Evolutionary conservation across 1,139 yeast genomes (phyloP).

Genomic region (Candida labiduridarum): DNA sequence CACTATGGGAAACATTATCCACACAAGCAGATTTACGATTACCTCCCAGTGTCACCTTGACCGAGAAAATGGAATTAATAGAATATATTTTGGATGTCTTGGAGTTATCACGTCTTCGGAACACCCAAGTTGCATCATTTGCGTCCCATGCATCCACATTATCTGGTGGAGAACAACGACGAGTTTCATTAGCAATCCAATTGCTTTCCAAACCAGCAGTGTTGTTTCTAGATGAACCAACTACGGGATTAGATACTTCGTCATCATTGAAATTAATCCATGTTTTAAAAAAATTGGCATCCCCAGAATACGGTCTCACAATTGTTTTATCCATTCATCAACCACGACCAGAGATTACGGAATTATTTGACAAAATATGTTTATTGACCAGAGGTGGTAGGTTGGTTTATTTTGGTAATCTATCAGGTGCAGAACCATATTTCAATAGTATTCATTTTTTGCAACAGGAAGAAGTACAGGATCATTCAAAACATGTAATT

Average conservation of each 20-base stretch:
- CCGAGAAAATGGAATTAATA: slow-evolving; percentile 52
- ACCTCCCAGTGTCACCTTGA: slow-evolving; percentile 39
- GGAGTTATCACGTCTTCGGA: slow-evolving; percentile 62
- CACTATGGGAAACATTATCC: slow-evolving; percentile 68
- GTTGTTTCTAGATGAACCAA: slow-evolving; percentile 83
- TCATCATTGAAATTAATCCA: slow-evolving; percentile 70
- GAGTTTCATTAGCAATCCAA: slow-evolving; percentile 80
- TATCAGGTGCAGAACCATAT: slow-evolving; percentile 48
- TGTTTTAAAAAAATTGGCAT: slow-evolving; percentile 56
- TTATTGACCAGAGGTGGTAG: slow-evolving; percentile 73
- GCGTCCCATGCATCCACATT: slow-evolving; percentile 46
- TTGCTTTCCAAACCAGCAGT: slow-evolving; percentile 75
- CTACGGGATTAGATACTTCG: slow-evolving; percentile 84
- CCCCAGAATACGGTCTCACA: slow-evolving; percentile 62
- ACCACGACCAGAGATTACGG: slow-evolving; percentile 75
- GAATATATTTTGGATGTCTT: slow-evolving; percentile 59
- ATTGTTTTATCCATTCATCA: slow-evolving; percentile 80
- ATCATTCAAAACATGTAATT: slow-evolving; percentile 36
- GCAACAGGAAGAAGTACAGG: slow-evolving; percentile 7
- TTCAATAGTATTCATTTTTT: slow-evolving; percentile 41
- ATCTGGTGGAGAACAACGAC: slow-evolving; percentile 85
- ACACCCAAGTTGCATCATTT: slow-evolving; percentile 57
- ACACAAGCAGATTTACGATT: slow-evolving; percentile 74
- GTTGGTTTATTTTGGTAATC: slow-evolving; percentile 59
- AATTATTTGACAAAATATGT: slow-evolving; percentile 68